phyloP scores from a whole-genome alignment of 257 asterid species.

The Jacaranda copaia region DNA sequence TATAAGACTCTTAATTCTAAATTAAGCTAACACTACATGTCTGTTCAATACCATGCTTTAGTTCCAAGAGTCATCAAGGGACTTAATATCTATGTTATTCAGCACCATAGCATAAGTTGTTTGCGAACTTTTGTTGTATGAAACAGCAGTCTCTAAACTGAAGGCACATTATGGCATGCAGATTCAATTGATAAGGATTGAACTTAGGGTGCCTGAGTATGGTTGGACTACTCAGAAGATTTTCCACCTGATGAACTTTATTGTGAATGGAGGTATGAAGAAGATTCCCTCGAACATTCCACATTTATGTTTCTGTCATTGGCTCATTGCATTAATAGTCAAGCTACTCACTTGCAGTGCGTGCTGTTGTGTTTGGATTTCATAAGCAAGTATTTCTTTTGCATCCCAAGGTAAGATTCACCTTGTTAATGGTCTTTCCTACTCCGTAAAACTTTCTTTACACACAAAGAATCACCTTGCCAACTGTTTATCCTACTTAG shows the following conservation, averaged over 20 bases:
- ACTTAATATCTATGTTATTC: not conserved
- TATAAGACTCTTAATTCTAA: too few species aligned
- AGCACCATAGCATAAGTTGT: not conserved
- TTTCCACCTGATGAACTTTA: slow-evolving; percentile 92
- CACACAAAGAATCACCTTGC: not conserved
- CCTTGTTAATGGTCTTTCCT: slow-evolving; percentile 15
- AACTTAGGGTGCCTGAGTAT: slow-evolving; percentile 88
- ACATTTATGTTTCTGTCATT: slow-evolving; percentile 15
- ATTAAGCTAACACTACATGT: too few species aligned
- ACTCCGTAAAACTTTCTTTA: not conserved
- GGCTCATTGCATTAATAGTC: slow-evolving; percentile 29
- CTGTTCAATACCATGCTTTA: not conserved
- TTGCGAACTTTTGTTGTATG: slow-evolving; percentile 15
- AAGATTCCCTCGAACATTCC: slow-evolving; percentile 13
- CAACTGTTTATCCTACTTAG: slow-evolving; percentile 11
- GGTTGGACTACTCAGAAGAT: slow-evolving; percentile 98
- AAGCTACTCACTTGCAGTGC: slow-evolving; percentile 63
- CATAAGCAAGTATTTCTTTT: slow-evolving; percentile 82
- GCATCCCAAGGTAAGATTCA: slow-evolving; percentile 73
- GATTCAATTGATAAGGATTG: slow-evolving; percentile 89
- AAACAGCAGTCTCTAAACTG: slow-evolving; percentile 17
- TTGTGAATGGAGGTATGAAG: slow-evolving; percentile 88
- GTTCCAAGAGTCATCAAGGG: not conserved
- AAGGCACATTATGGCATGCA: slow-evolving; percentile 46
- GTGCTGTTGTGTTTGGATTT: slow-evolving; percentile 87